Percentiles rank a stretch among this genome's conserved stretches.
Evolutionary conservation across 768 basidiomycete genomes (phyloP).

Genomic region (Termitomyces sp.): DNA sequence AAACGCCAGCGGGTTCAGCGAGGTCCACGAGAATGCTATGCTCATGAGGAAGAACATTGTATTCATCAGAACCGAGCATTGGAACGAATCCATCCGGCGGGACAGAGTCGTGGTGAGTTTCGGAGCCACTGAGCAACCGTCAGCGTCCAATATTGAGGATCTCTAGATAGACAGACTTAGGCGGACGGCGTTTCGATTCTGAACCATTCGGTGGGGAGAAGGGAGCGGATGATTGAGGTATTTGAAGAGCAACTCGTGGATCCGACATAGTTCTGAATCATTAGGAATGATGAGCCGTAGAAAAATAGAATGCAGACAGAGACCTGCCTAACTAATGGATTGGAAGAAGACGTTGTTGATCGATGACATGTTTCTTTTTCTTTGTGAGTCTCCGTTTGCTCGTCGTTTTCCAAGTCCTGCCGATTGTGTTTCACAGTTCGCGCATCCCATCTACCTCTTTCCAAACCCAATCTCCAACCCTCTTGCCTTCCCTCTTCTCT

Average conservation of each 20-base stretch:
- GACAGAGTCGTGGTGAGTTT: conserved; percentile 13
- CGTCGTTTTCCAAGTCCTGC: not conserved
- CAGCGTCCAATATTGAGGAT: not conserved
- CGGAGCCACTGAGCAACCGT: not conserved
- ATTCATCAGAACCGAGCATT: conserved; percentile 27
- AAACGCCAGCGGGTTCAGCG: not conserved
- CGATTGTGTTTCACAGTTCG: conserved; percentile 1
- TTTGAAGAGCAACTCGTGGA: not conserved
- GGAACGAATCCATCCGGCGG: conserved; percentile 51
- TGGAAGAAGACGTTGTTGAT: not conserved
- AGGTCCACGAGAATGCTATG: conserved; percentile 17
- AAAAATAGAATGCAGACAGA: not conserved
- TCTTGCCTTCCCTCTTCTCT: conserved; percentile 47
- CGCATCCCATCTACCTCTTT: conserved; percentile 20
- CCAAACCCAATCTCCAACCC: conserved; percentile 45
- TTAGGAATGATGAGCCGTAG: not conserved
- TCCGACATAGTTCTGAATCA: not conserved
- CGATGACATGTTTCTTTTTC: not conserved
- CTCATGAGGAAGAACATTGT: conserved; percentile 48
- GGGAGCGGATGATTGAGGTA: not conserved
- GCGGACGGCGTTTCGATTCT: not conserved
- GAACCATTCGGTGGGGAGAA: not conserved
- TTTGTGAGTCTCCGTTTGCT: not conserved
- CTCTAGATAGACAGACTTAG: not conserved
- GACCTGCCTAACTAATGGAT: not conserved